phyloP scores from a whole-genome alignment of 2,329 filamentous ascomycete genomes.

The Myotisia sp. region DNA sequence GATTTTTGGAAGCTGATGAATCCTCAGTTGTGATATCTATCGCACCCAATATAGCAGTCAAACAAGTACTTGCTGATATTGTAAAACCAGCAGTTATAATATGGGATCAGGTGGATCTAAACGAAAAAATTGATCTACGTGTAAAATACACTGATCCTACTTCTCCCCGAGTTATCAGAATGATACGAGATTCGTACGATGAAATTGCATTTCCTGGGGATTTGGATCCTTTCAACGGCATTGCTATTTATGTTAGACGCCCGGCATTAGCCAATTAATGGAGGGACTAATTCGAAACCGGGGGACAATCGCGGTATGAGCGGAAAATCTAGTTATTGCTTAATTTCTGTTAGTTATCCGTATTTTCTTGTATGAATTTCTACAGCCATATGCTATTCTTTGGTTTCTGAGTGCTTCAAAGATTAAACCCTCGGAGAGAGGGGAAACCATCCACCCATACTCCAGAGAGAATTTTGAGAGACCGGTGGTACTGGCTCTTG shows the following conservation, averaged over 20 bases:
- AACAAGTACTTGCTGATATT: constrained; percentile 28
- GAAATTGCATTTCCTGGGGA: constrained; percentile 7
- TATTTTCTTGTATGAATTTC: too few relatives aligned
- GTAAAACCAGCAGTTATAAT: constrained; percentile 22
- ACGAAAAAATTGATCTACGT: not conserved
- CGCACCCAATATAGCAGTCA: constrained; percentile 22
- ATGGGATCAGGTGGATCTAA: constrained; percentile 14
- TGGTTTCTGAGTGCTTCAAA: too few relatives aligned
- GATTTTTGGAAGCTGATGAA: constrained; percentile 26
- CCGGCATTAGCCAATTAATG: too few relatives aligned
- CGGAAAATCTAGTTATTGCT: too few relatives aligned
- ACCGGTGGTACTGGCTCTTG: too few relatives aligned
- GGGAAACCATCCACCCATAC: too few relatives aligned
- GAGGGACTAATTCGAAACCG: too few relatives aligned
- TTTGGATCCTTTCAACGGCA: constrained; percentile 2
- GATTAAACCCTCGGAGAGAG: too few relatives aligned
- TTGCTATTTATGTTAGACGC: constrained; percentile 8
- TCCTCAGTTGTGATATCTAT: constrained; percentile 26
- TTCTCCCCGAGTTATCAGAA: constrained; percentile 5
- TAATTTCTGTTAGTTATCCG: too few relatives aligned
- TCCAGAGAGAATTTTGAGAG: too few relatives aligned
- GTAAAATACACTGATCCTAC: constrained; percentile 6
- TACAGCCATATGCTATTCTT: too few relatives aligned
- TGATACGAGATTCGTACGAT: constrained; percentile 5
- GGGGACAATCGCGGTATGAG: too few relatives aligned